Base-by-base conservation (phyloP, 2,329 filamentous ascomycete species). In the Lasiodiplodia gonubiensis region DNA sequence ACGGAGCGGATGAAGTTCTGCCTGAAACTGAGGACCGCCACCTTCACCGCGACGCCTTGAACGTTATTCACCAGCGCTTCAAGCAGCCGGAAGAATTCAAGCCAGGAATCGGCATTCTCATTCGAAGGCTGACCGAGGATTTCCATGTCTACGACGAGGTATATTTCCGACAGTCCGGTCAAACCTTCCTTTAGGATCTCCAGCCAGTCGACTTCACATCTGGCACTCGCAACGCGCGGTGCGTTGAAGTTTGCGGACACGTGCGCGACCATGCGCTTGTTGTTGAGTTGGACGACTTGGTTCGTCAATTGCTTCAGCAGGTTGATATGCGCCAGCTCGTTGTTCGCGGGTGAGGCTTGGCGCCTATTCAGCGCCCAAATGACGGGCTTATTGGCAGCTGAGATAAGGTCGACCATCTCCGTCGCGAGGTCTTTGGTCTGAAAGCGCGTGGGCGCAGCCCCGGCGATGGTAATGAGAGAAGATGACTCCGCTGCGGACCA, bases 191-290 rank as follows among this genome's bases (percentile, higher is more conserved):
- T 23, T 23, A 66, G 25, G 1, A 66, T 46, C 5, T 21, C 11
- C 21, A 57, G n/a, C 64, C 64, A 66, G 14, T 66, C 64, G 0
- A n/a, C 7, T 57, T 66, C 51, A 2, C 35, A 57, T 1, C 10
- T 4, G 10, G 51, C 64, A 12, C 51, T 66, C 11, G 37, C 48
- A 10, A 66, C 18, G 25, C 51, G 49, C 2, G 64, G 27, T 2
- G 51, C 51, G 64, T 66, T 66, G 35, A 66, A 66, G 51, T 48
- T 57, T 18, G 4, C 21, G 5, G 64, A 66, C 2, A 66, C 37
- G 12, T 48, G 51, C 7, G 16, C 14, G 18, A 37, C 27, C 54
- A n/a, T 30, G 23, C 21, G 23, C 30, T 39, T 16, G n/a, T 33
- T 52, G 35, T 66, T 66, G 2, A 51, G 21, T 11, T 48, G 25